A percentile compares a stretch with the other conserved stretches of the same genome.
Conservation (phyloP, 2,329 filamentous ascomycete species). For the Aspergillus bombycis region DNA sequence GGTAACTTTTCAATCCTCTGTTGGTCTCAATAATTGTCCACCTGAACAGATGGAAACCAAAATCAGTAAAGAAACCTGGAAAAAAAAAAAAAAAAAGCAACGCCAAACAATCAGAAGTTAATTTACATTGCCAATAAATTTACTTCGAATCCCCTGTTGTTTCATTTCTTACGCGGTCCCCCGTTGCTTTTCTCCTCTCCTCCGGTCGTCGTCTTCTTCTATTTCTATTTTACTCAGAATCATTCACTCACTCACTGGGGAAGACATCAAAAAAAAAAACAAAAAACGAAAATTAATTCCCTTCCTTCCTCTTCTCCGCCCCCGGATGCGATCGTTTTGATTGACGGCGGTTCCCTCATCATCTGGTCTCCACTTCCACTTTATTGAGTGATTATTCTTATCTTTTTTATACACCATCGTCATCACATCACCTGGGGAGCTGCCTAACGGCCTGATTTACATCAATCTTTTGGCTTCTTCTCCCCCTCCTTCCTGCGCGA, state of each 20-base stretch:
- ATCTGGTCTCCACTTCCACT: neutral
- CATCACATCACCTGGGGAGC: conserved; percentile 10
- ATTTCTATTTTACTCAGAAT: conserved; percentile 2
- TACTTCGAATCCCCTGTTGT: neutral
- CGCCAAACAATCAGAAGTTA: neutral
- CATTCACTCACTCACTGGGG: neutral
- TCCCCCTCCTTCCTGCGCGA: conserved; percentile 14
- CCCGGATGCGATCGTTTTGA: neutral
- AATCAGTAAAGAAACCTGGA: neutral
- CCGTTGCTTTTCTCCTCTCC: conserved; percentile 10
- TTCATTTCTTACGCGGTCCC: neutral
- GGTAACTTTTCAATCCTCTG: neutral
- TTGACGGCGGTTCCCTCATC: conserved; percentile 1
- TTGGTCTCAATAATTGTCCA: neutral
- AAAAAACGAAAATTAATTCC: neutral
- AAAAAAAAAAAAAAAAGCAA: neutral
- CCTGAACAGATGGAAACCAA: neutral
- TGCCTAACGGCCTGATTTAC: conserved; percentile 28
- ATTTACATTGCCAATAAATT: neutral
- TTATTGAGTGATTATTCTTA: neutral
- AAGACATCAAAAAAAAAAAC: no score
- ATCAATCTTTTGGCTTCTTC: conserved; percentile 8
- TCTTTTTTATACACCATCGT: conserved; percentile 2
- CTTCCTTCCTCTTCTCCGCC: neutral
- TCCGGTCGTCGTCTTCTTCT: conserved; percentile 3